Evolutionary conservation across 208 protist species (phyloP).

Genomic region (Trypanosoma rangeli): DNA sequence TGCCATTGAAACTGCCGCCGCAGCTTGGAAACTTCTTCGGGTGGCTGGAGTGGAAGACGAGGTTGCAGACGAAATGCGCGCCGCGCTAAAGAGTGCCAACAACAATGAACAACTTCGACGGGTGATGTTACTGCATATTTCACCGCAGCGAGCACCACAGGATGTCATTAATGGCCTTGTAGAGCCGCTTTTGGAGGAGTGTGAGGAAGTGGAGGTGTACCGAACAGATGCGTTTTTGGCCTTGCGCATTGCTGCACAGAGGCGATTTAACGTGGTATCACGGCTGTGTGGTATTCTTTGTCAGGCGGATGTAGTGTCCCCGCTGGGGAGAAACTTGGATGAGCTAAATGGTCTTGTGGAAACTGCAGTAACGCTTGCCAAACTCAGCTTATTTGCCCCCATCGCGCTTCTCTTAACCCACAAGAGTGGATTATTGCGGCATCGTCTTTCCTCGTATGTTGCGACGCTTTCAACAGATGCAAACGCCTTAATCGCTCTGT

Average conservation of each 20-base stretch:
- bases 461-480: slow-evolving; percentile 29
- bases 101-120: slow-evolving; percentile 59
- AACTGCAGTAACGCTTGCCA: slow-evolving; percentile 61
- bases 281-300: slow-evolving; percentile 33
- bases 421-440: slow-evolving; percentile 55
- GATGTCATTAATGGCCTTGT: slow-evolving; percentile 39
- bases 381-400: slow-evolving; percentile 41
- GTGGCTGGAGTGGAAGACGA: slow-evolving; percentile 42
- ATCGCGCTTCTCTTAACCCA: slow-evolving; percentile 74
- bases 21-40: slow-evolving; percentile 62
- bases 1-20: slow-evolving; percentile 47
- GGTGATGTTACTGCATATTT: slow-evolving; percentile 65
- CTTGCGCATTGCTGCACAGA: slow-evolving; percentile 43
- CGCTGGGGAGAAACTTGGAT: slow-evolving; percentile 35
- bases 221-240: slow-evolving; percentile 85
- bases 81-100: slow-evolving; percentile 55
- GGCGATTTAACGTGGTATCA: slow-evolving; percentile 12
- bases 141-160: slow-evolving; percentile 33
- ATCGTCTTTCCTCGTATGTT: slow-evolving; percentile 19
- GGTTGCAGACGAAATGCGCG: slow-evolving; percentile 50
- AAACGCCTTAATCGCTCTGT: slow-evolving; percentile 43
- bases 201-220: slow-evolving; percentile 70
- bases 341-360: slow-evolving; percentile 52
- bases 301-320: slow-evolving; percentile 62
- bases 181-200: slow-evolving; percentile 56